Base-by-base conservation (phyloP, 805 yeast genomes). In the Saccharomycopsis selenospora region DNA sequence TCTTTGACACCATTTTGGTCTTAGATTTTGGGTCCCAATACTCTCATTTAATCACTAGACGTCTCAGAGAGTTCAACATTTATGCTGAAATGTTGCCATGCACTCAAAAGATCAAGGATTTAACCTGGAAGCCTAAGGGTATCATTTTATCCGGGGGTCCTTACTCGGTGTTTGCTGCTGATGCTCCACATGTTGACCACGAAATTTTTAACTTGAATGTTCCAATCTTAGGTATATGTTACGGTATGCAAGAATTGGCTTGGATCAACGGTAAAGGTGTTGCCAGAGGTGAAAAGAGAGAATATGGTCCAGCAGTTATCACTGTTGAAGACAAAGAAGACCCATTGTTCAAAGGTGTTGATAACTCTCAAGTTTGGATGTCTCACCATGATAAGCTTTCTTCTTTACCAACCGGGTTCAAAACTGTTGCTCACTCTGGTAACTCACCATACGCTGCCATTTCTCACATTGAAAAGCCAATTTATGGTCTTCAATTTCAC, bases 51-150 rank as follows among this genome's bases (percentile, higher is more conserved):
- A 89, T 93, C 66, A 90, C 97, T 53, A 85, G 99, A 71, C 86
- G 99, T 71, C 77, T 93, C 59, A 87, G 99, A 76, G 99, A 93
- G 69, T 86, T 90, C 75, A 89, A 93, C 67, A 91, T 93, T 57
- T 93, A 93, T 68, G 98, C 99, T 57, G 99, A 93, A 72, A 93
- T 93, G 99, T 78, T 93, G 56, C 99, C 99, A 58, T 93, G 99
- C 72, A 93, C 99, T 47, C 99, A 95, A 71, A 93, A 93, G 74
- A 91, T 93, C 64, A 66, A 83, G 48, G 97, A 91, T 58, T 77
- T 93, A 60, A 69, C 81, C 52, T 93, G 96, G 95, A 90, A 80
- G 65, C 99, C 99, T 58, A 86, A 82, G 66, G 99, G 99, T 71
- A 82, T 93, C 51, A 93, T 93, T 62, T 73, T 93, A 55, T 89